Base-by-base conservation (phyloP, 495 filamentous ascomycete genomes). In the Trichocladium antarcticum region DNA sequence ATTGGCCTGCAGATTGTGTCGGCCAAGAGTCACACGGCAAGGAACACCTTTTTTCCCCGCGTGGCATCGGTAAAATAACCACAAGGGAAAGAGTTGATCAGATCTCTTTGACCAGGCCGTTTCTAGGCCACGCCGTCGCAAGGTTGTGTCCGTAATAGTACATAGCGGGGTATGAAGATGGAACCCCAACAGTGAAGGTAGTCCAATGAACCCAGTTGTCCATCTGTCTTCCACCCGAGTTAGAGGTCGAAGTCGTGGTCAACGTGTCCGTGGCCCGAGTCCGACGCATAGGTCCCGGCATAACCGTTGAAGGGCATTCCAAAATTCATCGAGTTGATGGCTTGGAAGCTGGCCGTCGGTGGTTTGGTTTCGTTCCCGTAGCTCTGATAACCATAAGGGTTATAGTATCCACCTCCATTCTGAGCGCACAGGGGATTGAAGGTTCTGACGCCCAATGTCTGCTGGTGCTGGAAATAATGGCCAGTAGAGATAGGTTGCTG, bases 381-480 rank as follows among this genome's bases (percentile, higher is more conserved):
- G 20, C 34, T 53, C 2, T 48, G 8, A 42, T 64, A 67, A 43
- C 52, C 46, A 42, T 60, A 66, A 27, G 63, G 61, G 19, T 59
- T 53, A 35, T 66, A 58, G 17, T 47, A 60, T n/a, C 59, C 61
- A 15, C 57, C 51, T 40, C 60, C 55, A 20, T 57, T 50, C 32
- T 67, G 65, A 41, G 63, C 59, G 49, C 57, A 72, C 15, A 75
- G 61, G 1, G 73, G 72, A 42, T 75, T 75, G 38, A 65, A 63
- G 28, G 46, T 63, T 8, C 62, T 57, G 44, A 56, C 39, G 8
- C 62, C 55, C 29, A 66, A 56, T 6, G 58, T 48, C 20, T 66
- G 62, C 16, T 62, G 52, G 2, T 62, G 49, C 17, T 59, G 61
- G 9, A 65, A 58, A 34, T 66, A 72, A 10, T 60, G 49, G 51